Percentiles rank a stretch among this genome's conserved stretches.
Conservation (phyloP, 306 rosid genomes). For the Trifolium repens region DNA sequence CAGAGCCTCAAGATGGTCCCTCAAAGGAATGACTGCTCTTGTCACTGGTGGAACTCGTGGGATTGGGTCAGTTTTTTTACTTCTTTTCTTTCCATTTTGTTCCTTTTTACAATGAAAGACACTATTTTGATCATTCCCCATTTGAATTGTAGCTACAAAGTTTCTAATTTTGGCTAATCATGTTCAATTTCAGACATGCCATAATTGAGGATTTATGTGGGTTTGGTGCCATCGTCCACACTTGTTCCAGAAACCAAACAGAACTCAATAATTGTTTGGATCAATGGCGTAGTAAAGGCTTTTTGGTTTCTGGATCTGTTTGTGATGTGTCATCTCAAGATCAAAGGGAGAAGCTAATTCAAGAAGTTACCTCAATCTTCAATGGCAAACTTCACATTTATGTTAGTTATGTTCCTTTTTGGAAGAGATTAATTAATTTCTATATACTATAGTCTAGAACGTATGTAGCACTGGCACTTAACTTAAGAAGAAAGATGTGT, state of each 20-base stretch:
- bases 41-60: conserved; percentile 95
- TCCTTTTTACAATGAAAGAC: neutral
- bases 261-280: conserved; percentile 63
- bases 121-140: conserved; percentile 20
- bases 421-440: neutral
- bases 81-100: neutral
- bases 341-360: conserved; percentile 68
- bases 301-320: conserved; percentile 67
- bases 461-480: neutral
- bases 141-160: neutral
- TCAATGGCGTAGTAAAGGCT: conserved; percentile 70
- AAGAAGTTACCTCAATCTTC: conserved; percentile 58
- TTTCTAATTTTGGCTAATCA: neutral
- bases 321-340: conserved; percentile 62
- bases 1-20: conserved; percentile 64
- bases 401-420: conserved; percentile 51
- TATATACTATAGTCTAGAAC: neutral
- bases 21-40: conserved; percentile 68
- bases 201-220: conserved; percentile 82
- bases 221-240: conserved; percentile 79
- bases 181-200: conserved; percentile 56
- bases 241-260: conserved; percentile 75
- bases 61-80: conserved; percentile 58
- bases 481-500: neutral
- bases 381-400: conserved; percentile 68